Percentiles rank a stretch among this genome's conserved stretches.
Conservation (phyloP, 2,329 filamentous ascomycete species). For the Pestalotiopsis sp. region DNA sequence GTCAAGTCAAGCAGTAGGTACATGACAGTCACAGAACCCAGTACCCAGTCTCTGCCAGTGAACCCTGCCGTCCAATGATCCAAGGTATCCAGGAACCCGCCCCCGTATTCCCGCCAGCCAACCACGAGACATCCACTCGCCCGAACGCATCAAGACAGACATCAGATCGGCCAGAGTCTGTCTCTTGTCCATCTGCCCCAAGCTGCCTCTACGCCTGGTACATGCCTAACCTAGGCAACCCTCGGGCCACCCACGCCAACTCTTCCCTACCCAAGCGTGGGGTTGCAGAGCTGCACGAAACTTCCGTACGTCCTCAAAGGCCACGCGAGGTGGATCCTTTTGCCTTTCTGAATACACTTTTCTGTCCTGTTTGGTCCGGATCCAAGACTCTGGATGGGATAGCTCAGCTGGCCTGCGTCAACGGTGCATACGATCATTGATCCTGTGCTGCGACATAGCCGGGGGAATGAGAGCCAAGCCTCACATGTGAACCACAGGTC, state of each 20-base stretch:
- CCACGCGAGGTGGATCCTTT: slow-evolving; percentile 8
- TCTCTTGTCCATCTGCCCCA: not conserved
- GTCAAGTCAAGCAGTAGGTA: not conserved
- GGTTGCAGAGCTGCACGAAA: slow-evolving; percentile 17
- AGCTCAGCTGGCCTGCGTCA: not conserved
- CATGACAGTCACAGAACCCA: not conserved
- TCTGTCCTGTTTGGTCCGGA: not conserved
- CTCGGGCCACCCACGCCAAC: slow-evolving; percentile 12
- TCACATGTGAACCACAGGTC: slow-evolving; percentile 2
- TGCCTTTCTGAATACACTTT: not conserved
- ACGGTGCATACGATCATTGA: not conserved
- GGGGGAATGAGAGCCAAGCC: not conserved
- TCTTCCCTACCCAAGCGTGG: not conserved
- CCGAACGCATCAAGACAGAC: slow-evolving; percentile 21
- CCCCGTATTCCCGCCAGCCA: slow-evolving; percentile 31
- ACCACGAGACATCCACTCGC: slow-evolving; percentile 33
- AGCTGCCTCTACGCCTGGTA: too few relatives aligned
- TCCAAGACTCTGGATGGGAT: not conserved
- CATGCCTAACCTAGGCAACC: not conserved
- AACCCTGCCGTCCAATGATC: not conserved
- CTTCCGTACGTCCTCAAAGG: slow-evolving; percentile 2
- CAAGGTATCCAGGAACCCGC: not conserved
- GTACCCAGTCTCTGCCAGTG: not conserved
- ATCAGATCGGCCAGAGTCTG: not conserved
- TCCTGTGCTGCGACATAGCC: not conserved